phyloP scores from a whole-genome alignment of 805 yeast species.

The Candida pini region DNA sequence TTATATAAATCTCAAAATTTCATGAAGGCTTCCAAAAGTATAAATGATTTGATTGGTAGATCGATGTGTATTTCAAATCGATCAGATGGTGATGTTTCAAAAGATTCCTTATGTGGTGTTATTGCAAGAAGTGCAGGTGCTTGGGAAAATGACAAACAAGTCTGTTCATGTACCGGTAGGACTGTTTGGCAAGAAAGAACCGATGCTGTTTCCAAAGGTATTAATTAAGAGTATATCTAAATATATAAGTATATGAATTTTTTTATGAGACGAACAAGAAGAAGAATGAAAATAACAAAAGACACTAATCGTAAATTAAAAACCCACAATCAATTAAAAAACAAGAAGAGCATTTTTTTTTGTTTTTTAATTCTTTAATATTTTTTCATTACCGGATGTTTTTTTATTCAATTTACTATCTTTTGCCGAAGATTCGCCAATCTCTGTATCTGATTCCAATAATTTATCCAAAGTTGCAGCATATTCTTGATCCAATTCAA shows the following conservation, averaged over 20 bases:
- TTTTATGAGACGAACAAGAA: not conserved
- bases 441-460: no score
- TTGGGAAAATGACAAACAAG: slow-evolving; percentile 93
- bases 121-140: slow-evolving; percentile 95
- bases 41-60: slow-evolving; percentile 67
- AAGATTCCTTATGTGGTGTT: slow-evolving; percentile 66
- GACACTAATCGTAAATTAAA: no score
- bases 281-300: not conserved
- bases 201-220: slow-evolving; percentile 65
- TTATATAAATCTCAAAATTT: slow-evolving; percentile 41
- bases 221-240: no score
- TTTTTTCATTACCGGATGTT: no score
- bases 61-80: slow-evolving; percentile 45
- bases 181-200: slow-evolving; percentile 92
- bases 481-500: no score
- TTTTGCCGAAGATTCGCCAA: no score
- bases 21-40: slow-evolving; percentile 38
- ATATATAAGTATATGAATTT: no score
- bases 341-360: no score
- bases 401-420: no score
- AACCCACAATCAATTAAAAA: no score
- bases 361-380: no score
- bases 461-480: no score
- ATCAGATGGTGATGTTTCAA: slow-evolving; percentile 33
- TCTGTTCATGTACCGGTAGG: slow-evolving; percentile 93